These are phyloP conservation scores for Moesziomyces antarcticus DNA, from an alignment of 1,284 basidiomycete species.

Conservation along the genomic window DNA sequence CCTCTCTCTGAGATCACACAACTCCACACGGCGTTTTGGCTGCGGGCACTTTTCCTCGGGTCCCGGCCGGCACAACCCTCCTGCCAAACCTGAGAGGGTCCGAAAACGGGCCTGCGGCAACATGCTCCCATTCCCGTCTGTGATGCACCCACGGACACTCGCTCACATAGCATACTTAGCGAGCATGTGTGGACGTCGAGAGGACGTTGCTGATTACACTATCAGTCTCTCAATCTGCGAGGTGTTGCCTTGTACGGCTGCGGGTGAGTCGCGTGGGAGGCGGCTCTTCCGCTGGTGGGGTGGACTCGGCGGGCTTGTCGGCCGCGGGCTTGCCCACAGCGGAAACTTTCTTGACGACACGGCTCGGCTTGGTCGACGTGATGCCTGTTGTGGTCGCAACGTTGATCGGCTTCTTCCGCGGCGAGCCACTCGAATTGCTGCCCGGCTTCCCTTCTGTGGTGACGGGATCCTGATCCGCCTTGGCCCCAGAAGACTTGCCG, in stretches of 20 bases:
- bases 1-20: too few species aligned
- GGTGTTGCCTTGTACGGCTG: slow-evolving; percentile 38
- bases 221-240: slow-evolving; percentile 12
- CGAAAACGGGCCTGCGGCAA: too few species aligned
- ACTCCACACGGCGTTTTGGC: too few species aligned
- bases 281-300: slow-evolving; percentile 7
- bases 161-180: too few species aligned
- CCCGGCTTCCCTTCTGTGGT: background rate
- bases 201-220: too few species aligned
- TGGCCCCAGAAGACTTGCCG: background rate
- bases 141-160: too few species aligned
- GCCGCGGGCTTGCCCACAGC: slow-evolving; percentile 10
- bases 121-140: too few species aligned
- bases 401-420: slow-evolving; percentile 7
- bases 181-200: too few species aligned
- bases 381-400: background rate
- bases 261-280: slow-evolving; percentile 26
- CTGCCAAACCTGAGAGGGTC: too few species aligned
- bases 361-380: slow-evolving; percentile 1
- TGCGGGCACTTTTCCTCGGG: too few species aligned
- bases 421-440: background rate
- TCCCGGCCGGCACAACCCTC: too few species aligned
- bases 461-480: background rate
- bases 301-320: slow-evolving; percentile 1
- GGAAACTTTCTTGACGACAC: slow-evolving; percentile 9